Evolutionary conservation across 2,329 filamentous ascomycete genomes (phyloP).

Genomic region (Dendrostoma leiphaemia): DNA sequence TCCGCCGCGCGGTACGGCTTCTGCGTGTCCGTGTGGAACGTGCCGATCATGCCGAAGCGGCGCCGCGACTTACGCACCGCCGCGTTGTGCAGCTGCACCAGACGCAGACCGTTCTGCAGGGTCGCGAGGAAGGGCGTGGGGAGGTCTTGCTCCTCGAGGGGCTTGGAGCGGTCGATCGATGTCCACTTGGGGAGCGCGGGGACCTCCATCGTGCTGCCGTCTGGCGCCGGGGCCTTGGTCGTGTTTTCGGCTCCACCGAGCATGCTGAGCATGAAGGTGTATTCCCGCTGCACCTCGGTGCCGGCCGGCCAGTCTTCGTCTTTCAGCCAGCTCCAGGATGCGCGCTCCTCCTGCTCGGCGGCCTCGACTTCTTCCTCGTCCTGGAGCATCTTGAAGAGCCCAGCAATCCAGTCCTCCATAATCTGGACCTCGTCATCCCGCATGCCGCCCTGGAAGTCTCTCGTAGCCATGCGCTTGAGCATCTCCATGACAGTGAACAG

Average conservation of each 20-base stretch:
- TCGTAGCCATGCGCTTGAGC: constrained; percentile 84
- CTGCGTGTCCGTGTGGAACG: constrained; percentile 85
- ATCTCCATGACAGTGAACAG: constrained; percentile 85
- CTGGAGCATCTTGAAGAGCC: constrained; percentile 73
- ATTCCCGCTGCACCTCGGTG: constrained; percentile 71
- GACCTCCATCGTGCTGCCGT: constrained; percentile 39
- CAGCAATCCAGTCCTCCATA: constrained; percentile 76
- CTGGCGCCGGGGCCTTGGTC: constrained; percentile 11
- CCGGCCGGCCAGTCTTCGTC: constrained; percentile 69
- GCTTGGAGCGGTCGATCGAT: constrained; percentile 43
- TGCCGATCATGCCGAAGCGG: constrained; percentile 85
- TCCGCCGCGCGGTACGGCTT: constrained; percentile 95
- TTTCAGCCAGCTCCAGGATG: constrained; percentile 76
- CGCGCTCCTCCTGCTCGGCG: constrained; percentile 66
- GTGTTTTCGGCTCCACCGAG: constrained; percentile 22
- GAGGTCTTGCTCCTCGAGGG: constrained; percentile 33
- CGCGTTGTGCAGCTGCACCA: constrained; percentile 87
- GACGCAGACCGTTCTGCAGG: constrained; percentile 74
- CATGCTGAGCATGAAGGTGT: constrained; percentile 78
- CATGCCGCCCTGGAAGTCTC: constrained; percentile 82
- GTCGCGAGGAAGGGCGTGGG: constrained; percentile 72
- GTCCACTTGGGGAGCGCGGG: constrained; percentile 68
- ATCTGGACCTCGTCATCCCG: constrained; percentile 72
- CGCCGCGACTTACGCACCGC: constrained; percentile 80
- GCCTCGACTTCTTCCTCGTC: constrained; percentile 77